phyloP scores from a whole-genome alignment of 306 rosid genomes.

The Quercus variabilis region DNA sequence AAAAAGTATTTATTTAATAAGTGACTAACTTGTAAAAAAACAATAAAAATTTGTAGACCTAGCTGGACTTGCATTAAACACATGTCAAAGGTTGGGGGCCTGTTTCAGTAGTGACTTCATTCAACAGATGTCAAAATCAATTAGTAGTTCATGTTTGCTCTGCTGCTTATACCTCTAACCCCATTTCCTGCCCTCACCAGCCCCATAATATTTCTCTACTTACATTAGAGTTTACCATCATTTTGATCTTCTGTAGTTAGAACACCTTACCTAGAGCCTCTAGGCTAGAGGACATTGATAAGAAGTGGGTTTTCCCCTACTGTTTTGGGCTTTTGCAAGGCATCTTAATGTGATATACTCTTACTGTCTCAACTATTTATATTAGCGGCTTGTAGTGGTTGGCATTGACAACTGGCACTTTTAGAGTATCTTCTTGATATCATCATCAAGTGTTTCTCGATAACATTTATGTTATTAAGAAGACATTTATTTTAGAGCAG shows the following conservation, averaged over 20 bases:
- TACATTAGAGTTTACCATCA: not conserved
- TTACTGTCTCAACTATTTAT: not conserved
- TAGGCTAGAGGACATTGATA: not conserved
- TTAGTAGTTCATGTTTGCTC: not conserved
- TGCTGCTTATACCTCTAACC: not conserved
- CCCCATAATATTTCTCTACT: not conserved
- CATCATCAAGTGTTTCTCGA: not conserved
- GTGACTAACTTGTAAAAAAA: not conserved
- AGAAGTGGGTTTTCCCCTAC: not conserved
- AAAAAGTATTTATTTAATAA: not conserved
- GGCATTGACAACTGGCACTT: not conserved
- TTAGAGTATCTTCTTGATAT: not conserved
- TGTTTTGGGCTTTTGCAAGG: not conserved
- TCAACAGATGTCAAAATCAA: not conserved
- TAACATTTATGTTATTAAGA: not conserved
- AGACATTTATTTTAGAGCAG: not conserved
- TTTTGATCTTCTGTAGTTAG: not conserved
- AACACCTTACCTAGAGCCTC: not conserved
- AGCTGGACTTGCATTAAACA: not conserved
- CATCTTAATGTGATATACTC: not conserved
- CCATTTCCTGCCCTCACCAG: not conserved
- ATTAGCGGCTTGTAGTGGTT: not conserved
- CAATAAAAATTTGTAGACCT: not conserved
- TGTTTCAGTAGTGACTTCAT: not conserved
- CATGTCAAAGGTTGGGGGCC: not conserved